Evolutionary conservation across 345 rosid species (phyloP).

Genomic region (Eucalyptus marginata): DNA sequence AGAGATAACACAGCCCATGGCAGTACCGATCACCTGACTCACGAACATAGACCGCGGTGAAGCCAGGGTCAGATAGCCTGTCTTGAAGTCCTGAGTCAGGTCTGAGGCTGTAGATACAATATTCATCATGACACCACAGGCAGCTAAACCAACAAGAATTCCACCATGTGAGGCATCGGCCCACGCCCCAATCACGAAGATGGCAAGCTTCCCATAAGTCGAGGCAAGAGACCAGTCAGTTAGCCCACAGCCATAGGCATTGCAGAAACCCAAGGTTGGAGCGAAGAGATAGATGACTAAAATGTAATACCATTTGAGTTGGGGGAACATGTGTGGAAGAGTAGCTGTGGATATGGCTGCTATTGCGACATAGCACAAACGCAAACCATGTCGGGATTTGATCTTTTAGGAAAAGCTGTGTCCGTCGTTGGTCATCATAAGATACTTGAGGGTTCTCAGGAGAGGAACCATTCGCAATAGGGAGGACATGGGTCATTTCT

Average conservation of each 20-base stretch:
- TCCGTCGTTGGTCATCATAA: constrained; percentile 3
- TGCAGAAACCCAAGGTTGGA: constrained; percentile 7
- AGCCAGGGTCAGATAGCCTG: constrained; percentile 8
- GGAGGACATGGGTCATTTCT: neutral
- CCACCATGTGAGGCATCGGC: constrained; percentile 4
- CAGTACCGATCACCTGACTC: constrained; percentile 13
- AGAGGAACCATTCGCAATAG: neutral
- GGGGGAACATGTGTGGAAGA: neutral
- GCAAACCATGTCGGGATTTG: constrained; percentile 10
- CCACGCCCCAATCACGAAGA: constrained; percentile 12
- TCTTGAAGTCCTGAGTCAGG: constrained; percentile 18
- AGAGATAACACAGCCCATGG: constrained; percentile 10
- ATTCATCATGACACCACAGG: constrained; percentile 15
- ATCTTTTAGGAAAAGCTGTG: constrained; percentile 1
- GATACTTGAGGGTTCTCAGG: neutral
- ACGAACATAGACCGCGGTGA: constrained; percentile 18
- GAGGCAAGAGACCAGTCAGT: constrained; percentile 7
- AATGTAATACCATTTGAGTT: constrained; percentile 13
- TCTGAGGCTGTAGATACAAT: constrained; percentile 12
- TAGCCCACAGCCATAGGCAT: constrained; percentile 18
- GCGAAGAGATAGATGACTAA: constrained; percentile 3
- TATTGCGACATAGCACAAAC: no score
- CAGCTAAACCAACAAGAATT: constrained; percentile 7
- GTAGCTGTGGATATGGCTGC: neutral
- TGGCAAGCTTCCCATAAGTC: constrained; percentile 1